A percentile compares a stretch with the other conserved stretches of the same genome.
Conservation (phyloP, 2,329 filamentous ascomycete genomes). For the Thielaviopsis populi region DNA sequence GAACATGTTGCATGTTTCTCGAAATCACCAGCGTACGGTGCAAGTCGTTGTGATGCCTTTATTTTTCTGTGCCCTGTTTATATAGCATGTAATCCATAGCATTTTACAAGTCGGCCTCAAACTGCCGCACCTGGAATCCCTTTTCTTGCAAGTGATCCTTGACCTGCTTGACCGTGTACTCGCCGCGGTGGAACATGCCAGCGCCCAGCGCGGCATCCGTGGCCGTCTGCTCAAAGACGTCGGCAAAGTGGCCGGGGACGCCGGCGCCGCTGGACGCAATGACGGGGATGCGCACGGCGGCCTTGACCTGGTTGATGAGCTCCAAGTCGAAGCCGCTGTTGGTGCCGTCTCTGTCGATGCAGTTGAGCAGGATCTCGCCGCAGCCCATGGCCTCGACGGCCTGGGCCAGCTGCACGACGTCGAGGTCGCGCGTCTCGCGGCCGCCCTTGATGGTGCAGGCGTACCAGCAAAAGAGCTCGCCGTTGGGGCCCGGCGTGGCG, state of each 20-base stretch:
- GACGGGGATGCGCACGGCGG: constrained; percentile 75
- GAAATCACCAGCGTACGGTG: not conserved
- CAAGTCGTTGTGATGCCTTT: not conserved
- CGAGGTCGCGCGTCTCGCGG: constrained; percentile 81
- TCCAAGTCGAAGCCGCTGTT: constrained; percentile 92
- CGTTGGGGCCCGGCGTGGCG: constrained; percentile 50
- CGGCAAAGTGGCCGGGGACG: constrained; percentile 70
- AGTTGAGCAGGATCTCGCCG: constrained; percentile 90
- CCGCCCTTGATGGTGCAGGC: constrained; percentile 95
- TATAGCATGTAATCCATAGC: not conserved
- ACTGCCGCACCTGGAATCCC: constrained; percentile 64
- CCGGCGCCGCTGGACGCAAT: constrained; percentile 91
- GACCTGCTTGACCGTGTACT: constrained; percentile 89
- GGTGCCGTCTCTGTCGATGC: constrained; percentile 91
- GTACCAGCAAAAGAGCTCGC: constrained; percentile 84
- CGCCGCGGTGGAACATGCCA: constrained; percentile 92
- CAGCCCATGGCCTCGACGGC: constrained; percentile 93
- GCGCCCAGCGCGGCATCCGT: constrained; percentile 90
- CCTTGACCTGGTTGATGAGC: constrained; percentile 76
- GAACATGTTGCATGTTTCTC: no score
- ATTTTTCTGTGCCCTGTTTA: not conserved
- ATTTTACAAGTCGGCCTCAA: constrained; percentile 42
- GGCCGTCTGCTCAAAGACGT: constrained; percentile 73
- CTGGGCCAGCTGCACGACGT: constrained; percentile 72
- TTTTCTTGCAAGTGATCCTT: constrained; percentile 63